Conservation (phyloP, 1,284 basidiomycete genomes). For the Peniophora sp. region DNA sequence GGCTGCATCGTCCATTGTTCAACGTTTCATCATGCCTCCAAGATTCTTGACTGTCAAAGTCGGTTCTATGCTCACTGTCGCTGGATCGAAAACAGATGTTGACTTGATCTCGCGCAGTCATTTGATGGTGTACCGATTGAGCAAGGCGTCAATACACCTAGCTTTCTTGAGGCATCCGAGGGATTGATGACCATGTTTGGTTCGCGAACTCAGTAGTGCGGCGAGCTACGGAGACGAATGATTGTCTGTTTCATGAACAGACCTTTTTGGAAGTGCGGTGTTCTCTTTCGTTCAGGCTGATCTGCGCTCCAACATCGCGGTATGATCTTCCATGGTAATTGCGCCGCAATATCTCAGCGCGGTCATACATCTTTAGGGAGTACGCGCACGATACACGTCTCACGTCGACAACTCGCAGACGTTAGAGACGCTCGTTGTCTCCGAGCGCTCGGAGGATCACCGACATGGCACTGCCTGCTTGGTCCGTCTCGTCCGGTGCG, state of each 20-base stretch:
- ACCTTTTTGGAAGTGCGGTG: slow-evolving; percentile 81
- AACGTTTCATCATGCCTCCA: slow-evolving; percentile 36
- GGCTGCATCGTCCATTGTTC: not conserved
- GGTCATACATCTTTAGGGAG: slow-evolving; percentile 47
- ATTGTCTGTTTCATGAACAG: slow-evolving; percentile 29
- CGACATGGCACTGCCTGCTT: slow-evolving; percentile 52
- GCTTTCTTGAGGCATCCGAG: slow-evolving; percentile 87
- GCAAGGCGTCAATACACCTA: slow-evolving; percentile 73
- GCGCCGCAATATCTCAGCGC: too few species aligned
- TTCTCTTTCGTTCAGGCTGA: slow-evolving; percentile 91
- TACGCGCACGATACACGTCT: slow-evolving; percentile 62
- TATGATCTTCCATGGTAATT: slow-evolving; percentile 17
- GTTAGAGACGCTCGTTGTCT: slow-evolving; percentile 70
- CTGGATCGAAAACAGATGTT: slow-evolving; percentile 25
- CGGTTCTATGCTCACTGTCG: too few species aligned
- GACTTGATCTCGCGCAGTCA: slow-evolving; percentile 42
- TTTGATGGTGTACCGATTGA: slow-evolving; percentile 80
- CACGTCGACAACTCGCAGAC: slow-evolving; percentile 56
- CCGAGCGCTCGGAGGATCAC: slow-evolving; percentile 44
- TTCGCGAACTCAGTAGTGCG: slow-evolving; percentile 25
- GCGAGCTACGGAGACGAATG: too few species aligned
- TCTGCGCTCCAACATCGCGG: slow-evolving; percentile 82
- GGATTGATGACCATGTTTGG: slow-evolving; percentile 89
- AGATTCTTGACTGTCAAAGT: slow-evolving; percentile 82
- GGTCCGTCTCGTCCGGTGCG: slow-evolving; percentile 76